A percentile compares a stretch with the other conserved stretches of the same genome.
phyloP scores from a whole-genome alignment of 345 rosid genomes.

The Syzygium jambos region DNA sequence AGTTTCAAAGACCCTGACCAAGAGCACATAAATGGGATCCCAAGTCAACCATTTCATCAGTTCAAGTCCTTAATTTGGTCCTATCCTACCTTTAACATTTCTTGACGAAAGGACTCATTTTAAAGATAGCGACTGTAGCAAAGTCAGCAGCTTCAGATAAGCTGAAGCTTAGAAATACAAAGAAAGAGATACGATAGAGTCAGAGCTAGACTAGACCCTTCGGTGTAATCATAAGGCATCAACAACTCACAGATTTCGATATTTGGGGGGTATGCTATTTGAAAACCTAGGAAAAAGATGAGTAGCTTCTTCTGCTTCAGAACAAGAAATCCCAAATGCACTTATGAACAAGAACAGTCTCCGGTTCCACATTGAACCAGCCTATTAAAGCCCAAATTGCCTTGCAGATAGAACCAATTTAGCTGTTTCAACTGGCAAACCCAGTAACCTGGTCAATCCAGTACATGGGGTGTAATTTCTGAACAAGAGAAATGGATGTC shows the following conservation, averaged over 20 bases:
- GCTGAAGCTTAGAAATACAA: neutral
- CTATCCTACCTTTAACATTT: neutral
- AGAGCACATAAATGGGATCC: neutral
- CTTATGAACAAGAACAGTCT: neutral
- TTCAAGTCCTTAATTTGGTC: neutral
- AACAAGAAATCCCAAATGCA: neutral
- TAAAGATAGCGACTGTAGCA: neutral
- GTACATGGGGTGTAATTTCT: neutral
- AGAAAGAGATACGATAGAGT: neutral
- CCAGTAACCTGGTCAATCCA: neutral
- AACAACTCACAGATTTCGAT: neutral
- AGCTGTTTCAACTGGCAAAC: neutral
- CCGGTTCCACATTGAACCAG: neutral
- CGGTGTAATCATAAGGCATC: neutral
- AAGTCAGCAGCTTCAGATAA: neutral
- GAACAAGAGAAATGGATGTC: neutral
- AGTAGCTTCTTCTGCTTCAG: neutral
- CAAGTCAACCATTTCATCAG: neutral
- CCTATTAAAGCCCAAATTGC: neutral
- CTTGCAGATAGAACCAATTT: neutral
- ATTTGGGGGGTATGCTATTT: neutral
- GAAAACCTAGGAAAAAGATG: neutral
- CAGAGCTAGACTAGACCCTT: neutral
- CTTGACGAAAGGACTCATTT: neutral
- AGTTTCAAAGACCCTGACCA: neutral